Evolutionary conservation across 2,329 filamentous ascomycete species (phyloP), one percentile per base, ranked within the genome.

Genomic region (Fonsecaea nubica): DNA sequence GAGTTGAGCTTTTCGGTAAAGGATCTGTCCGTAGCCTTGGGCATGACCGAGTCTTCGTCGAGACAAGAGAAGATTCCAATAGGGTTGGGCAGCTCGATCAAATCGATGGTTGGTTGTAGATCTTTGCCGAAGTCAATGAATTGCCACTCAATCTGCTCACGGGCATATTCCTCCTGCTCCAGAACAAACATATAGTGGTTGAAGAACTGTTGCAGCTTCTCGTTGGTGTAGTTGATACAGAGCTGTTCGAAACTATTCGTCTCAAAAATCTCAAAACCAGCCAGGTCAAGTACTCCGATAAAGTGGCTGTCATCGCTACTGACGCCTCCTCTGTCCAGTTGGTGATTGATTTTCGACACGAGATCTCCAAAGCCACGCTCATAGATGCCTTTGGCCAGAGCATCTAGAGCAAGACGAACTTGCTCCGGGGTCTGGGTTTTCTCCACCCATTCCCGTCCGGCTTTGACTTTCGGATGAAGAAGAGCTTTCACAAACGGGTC

Each of bases 131-230:
- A 99, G 78, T 99, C 95, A 76, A 99, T 99, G 77, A 99, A 99
- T 76, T 98, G 93, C 95, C 95, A 99, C 80, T 99, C 95, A 72
- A 99, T 99, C 78, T 97, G 92, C 77, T 99, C 95, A 56, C 94
- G 85, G 8, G 95, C 93, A 77, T 99, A 99, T 77, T 99, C 95
- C 78, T 99, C 95, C 75, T 99, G 95, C 77, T 99, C 95, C 7
- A 99, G 84, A 9, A 99, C 95, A 76, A 99, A 99, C 95, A 99
- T 99, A 82, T 99, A 96, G 77, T 99, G 95, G 75, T 99, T 99
- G 86, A 99, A 99, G 79, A 99, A 99, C 73, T 99, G 95, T 76
- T 99, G 95, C 6, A 99, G 87, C 78, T 97, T 99, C 79, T 99
- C 95, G 80, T 99, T 99, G 68, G 96, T 98, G 80, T 99, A 99